Conservation (phyloP, 1,284 basidiomycete genomes). For the Sanghuangporus sanghuang region DNA sequence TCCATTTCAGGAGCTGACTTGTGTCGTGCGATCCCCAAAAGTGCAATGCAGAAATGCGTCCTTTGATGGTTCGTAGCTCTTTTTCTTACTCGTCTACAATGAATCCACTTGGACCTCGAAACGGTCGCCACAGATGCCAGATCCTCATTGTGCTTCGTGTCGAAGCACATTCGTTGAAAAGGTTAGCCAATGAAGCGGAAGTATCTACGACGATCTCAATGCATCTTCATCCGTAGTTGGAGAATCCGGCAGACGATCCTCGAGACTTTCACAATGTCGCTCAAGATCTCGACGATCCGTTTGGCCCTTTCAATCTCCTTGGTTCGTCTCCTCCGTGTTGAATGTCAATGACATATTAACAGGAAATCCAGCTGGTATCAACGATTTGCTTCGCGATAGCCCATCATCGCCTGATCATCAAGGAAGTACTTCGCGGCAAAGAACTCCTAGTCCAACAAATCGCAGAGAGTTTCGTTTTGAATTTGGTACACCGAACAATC, state of each 20-base stretch:
- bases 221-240: constrained; percentile 44
- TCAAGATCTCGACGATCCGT: constrained; percentile 8
- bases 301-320: not conserved
- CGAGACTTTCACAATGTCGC: constrained; percentile 47
- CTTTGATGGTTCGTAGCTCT: constrained; percentile 58
- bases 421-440: constrained; percentile 21
- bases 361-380: not conserved
- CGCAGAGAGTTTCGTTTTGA: constrained; percentile 33
- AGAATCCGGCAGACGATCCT: constrained; percentile 67
- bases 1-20: not conserved
- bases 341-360: not conserved
- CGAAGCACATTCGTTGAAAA: constrained; percentile 70
- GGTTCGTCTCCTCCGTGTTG: not conserved
- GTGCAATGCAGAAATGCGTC: constrained; percentile 77
- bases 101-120: not conserved
- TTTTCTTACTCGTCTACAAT: not conserved
- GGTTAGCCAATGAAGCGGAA: constrained; percentile 34
- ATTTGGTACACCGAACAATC: constrained; percentile 31
- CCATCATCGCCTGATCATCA: not conserved
- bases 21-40: constrained; percentile 25
- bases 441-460: constrained; percentile 19
- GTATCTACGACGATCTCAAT: not conserved
- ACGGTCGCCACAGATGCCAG: constrained; percentile 47
- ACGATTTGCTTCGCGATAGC: constrained; percentile 3
- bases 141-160: constrained; percentile 73